A percentile compares a stretch with the other conserved stretches of the same genome.
These are phyloP conservation scores for Pachysandra terminalis DNA, from an alignment of 164 flowering plant species.

Conservation along the genomic window DNA sequence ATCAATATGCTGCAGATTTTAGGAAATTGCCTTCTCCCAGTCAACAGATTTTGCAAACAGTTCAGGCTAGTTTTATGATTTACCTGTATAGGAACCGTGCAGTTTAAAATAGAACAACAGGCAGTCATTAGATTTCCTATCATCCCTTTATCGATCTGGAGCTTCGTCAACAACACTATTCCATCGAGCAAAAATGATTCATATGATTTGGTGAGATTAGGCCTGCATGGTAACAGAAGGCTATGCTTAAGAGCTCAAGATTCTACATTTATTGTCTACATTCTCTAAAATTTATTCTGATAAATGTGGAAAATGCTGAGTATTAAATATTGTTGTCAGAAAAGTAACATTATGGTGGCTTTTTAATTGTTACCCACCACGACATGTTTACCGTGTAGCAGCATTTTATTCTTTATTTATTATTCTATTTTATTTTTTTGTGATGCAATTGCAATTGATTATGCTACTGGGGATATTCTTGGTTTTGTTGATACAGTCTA, in stretches of 20 bases:
- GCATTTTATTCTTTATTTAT: background rate
- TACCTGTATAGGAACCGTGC: no score
- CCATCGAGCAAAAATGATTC: no score
- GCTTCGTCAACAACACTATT: no score
- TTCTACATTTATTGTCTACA: no score
- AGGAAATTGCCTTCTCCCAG: background rate
- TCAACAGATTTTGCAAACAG: background rate
- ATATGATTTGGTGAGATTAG: background rate
- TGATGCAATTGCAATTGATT: background rate
- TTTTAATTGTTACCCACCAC: background rate
- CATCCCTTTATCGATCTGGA: no score
- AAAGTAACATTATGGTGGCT: background rate
- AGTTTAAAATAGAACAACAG: background rate
- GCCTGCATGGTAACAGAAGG: background rate
- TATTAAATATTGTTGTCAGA: background rate
- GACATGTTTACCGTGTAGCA: background rate
- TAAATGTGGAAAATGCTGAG: background rate
- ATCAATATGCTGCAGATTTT: no score
- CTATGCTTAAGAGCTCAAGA: background rate
- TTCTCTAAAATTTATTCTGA: background rate
- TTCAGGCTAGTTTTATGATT: background rate
- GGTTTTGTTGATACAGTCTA: background rate
- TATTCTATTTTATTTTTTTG: no score
- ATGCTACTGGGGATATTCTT: background rate
- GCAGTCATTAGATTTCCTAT: background rate